Percentiles rank a stretch among this genome's conserved stretches.
These are phyloP conservation scores for Thermoascus crustaceus DNA, from an alignment of 2,329 filamentous ascomycete species.

Conservation along the genomic window DNA sequence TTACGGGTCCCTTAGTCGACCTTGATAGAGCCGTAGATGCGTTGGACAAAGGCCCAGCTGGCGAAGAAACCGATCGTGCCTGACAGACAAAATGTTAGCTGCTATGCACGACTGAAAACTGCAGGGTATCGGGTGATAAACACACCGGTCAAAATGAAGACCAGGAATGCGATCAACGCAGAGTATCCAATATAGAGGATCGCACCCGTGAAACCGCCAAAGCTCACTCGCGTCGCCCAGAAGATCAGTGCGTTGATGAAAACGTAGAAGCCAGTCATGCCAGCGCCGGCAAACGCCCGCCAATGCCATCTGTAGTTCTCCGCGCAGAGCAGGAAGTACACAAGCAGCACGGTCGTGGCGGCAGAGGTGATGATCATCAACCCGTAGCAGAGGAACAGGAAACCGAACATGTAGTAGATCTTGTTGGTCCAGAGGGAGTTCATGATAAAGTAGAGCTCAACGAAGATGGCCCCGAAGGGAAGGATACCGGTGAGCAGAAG, in stretches of 20 bases:
- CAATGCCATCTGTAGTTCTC: conserved; percentile 99
- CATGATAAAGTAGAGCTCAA: conserved; percentile 99
- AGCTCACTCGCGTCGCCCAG: conserved; percentile 78
- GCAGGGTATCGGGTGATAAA: conserved; percentile 11
- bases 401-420: conserved; percentile 99
- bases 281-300: conserved; percentile 85
- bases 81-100: conserved; percentile 31
- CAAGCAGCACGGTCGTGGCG: conserved; percentile 83
- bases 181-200: conserved; percentile 94
- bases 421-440: conserved; percentile 97
- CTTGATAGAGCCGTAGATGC: conserved; percentile 97
- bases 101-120: conserved; percentile 2
- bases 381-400: conserved; percentile 94
- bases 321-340: conserved; percentile 90
- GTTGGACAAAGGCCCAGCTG: conserved; percentile 87
- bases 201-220: conserved; percentile 75
- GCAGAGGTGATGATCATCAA: conserved; percentile 95
- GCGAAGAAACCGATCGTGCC: conserved; percentile 93
- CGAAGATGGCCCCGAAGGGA: conserved; percentile 93
- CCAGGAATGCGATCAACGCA: conserved; percentile 76
- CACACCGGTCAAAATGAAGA: conserved; percentile 90
- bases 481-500: conserved; percentile 88
- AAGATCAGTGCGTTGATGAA: conserved; percentile 88
- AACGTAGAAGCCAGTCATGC: conserved; percentile 83
- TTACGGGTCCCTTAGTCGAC: conserved; percentile 68